Evolutionary conservation across 106 monocot genomes (phyloP).

Genomic region (Dendrobium chrysotoxum): DNA sequence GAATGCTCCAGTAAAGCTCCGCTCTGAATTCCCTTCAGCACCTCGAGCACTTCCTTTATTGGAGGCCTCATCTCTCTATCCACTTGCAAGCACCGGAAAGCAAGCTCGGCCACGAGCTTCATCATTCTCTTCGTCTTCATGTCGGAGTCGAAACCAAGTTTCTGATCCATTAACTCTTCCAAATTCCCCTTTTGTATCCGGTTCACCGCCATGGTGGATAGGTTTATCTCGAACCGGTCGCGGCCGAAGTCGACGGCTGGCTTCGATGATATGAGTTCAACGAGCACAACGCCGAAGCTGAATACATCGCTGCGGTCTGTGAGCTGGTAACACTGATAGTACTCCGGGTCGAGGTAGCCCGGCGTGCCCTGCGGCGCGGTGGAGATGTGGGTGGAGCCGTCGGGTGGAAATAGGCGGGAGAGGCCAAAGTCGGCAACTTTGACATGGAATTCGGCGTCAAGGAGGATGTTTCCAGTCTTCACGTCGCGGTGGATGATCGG

Average conservation of each 20-base stretch:
- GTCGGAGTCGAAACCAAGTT: conserved; percentile 29
- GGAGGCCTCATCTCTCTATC: conserved; percentile 18
- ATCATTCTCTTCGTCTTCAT: conserved; percentile 15
- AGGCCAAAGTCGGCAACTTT: conserved; percentile 54
- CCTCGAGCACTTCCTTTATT: conserved; percentile 14
- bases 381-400: conserved; percentile 29
- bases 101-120: conserved; percentile 15
- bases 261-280: conserved; percentile 45
- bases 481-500: conserved; percentile 54
- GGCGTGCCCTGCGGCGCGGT: conserved; percentile 50
- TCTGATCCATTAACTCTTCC: conserved; percentile 29
- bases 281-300: conserved; percentile 24
- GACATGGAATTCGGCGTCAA: conserved; percentile 29
- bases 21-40: conserved; percentile 7
- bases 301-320: conserved; percentile 55
- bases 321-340: conserved; percentile 41
- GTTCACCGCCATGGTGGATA: conserved; percentile 31
- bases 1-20: neutral
- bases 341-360: conserved; percentile 56
- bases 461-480: conserved; percentile 50
- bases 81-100: conserved; percentile 13
- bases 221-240: conserved; percentile 28
- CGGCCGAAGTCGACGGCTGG: conserved; percentile 41
- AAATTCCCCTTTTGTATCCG: conserved; percentile 27
- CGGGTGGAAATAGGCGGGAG: conserved; percentile 27